Evolutionary conservation across 768 basidiomycete genomes (phyloP), one percentile per base, ranked within the genome.

Genomic region (Wakefieldia striispora): DNA sequence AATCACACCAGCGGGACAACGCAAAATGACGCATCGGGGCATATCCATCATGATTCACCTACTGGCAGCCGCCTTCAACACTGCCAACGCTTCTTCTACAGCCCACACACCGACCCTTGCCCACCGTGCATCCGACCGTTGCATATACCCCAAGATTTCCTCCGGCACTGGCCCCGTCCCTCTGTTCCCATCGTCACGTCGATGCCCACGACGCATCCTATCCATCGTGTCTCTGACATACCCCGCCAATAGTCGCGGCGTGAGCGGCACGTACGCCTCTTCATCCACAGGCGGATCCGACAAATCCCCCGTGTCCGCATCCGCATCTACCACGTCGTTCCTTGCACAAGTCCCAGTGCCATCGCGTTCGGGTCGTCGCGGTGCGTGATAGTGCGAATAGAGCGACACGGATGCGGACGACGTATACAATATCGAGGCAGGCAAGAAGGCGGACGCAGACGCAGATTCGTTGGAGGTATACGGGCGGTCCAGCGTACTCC

Each of bases 221-320:
- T 14, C 26, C 31, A 88, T 73, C 0, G 77, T 75, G 5, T 66
- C 61, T 42, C 76, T 73, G 14, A 86, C 78, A 36, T 74, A 62
- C 12, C 55, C 58, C 0, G 76, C 75, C 21, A 91, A 64, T 31
- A 79, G 75, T 6, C 56, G 61, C 0, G 82, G 66, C 16, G 81
- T 82, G 19, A 89, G 72, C 2, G 86, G 72, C 17, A 86, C 61
- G 52, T 88, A 91, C 1, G 81, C 76, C 41, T 76, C 69, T 57
- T 91, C 89, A 37, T 75, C 67, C 0, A 66, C 48, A 11, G 67
- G 66, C 0, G 86, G 82, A 44, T 88, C 86, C n/a, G 86, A 86
- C 43, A 86, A 63, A 11, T 72, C 72, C 3, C 67, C 72, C 10
- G 50, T 33, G 6, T 65, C 73, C 16, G 69, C 69, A 33, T 78